Evolutionary conservation across 2,329 filamentous ascomycete species (phyloP).

Genomic region (Pseudocercospora macadamiae): DNA sequence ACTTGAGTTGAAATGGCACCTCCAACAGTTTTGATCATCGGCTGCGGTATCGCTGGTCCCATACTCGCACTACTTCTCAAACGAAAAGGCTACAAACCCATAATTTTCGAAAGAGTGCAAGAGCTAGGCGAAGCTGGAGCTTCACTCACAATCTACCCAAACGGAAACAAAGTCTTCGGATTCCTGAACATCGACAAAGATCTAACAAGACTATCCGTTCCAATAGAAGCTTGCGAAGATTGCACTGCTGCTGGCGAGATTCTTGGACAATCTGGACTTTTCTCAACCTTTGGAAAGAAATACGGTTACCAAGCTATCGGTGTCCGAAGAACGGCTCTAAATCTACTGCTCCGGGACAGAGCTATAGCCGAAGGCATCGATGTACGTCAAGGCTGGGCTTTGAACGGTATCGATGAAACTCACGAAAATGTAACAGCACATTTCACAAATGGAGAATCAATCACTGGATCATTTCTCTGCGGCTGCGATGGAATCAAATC

Average conservation of each 20-base stretch:
- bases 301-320: neutral
- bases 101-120: neutral
- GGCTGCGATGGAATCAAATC: neutral
- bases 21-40: neutral
- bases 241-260: neutral
- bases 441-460: neutral
- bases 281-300: neutral
- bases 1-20: too few relatives aligned
- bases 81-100: neutral
- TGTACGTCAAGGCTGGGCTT: neutral
- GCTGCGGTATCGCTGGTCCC: neutral
- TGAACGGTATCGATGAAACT: neutral
- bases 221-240: neutral
- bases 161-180: neutral
- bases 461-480: neutral
- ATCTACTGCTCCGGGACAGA: neutral
- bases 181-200: neutral
- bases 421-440: neutral
- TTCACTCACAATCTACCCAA: neutral
- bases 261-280: neutral
- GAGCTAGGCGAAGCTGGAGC: neutral
- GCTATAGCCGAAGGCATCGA: neutral
- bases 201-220: neutral
- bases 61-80: neutral
- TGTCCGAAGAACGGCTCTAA: neutral